Percentiles rank a stretch among this genome's conserved stretches.
These are phyloP conservation scores for Salix exigua DNA, from an alignment of 345 rosid species.

Conservation along the genomic window DNA sequence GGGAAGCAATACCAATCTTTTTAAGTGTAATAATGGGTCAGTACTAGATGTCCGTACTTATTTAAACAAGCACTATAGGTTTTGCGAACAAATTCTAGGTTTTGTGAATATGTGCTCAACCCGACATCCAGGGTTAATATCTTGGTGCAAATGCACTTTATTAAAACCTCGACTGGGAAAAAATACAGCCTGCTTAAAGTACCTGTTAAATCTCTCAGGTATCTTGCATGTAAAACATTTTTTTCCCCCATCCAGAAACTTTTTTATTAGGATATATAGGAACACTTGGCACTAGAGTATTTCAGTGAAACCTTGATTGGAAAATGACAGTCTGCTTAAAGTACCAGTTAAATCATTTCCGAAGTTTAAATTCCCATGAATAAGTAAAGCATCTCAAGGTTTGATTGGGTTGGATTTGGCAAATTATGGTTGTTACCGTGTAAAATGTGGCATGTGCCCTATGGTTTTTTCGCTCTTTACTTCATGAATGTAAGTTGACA, in stretches of 20 bases:
- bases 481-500: constrained; percentile 4
- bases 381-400: background rate
- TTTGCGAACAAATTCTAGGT: background rate
- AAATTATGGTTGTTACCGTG: background rate
- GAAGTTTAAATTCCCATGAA: background rate
- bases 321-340: background rate
- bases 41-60: background rate
- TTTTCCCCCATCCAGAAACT: no score
- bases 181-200: background rate
- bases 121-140: background rate
- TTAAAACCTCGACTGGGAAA: background rate
- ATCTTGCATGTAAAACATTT: no score
- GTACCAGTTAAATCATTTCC: background rate
- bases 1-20: background rate
- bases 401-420: background rate
- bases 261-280: no score
- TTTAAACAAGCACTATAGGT: background rate
- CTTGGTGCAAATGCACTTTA: background rate
- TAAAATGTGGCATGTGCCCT: background rate
- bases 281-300: background rate
- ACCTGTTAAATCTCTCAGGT: background rate
- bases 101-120: background rate
- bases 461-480: background rate
- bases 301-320: background rate
- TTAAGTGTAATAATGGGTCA: background rate